Base-by-base conservation (phyloP, 148 eudicot genomes). In the Limonium bicolor region DNA sequence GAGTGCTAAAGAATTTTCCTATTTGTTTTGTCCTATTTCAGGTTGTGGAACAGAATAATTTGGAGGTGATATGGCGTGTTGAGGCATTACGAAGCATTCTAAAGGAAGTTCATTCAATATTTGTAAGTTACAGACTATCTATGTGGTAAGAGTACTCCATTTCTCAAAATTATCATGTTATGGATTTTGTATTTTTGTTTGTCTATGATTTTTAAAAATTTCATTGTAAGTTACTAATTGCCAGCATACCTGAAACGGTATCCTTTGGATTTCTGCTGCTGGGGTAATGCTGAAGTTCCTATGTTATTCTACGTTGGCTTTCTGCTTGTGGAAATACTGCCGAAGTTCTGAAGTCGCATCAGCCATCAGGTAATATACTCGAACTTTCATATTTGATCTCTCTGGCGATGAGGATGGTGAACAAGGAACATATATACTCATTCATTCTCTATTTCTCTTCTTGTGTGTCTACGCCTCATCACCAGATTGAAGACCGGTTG, bases 231-330 rank as follows among this genome's bases (percentile, higher is more conserved):
- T 75, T 68, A 69, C 86, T 72, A 72, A 81, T 80, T 86, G 86
- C 70, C 95, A 86, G 95, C 86, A 65, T 77, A 54, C 73, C 74
- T 74, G 72, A 86, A 72, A 66, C 74, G 68, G 71, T 66, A 72
- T 68, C 77, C 73, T 68, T 68, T 76, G 84, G 94, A 78, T 51
- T 72, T 68, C 62, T 82, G 93, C 77, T 82, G 96, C 94, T 82
- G 87, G 74, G 87, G 94, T 82, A 79, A 78, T 70, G 79, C 83
- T 72, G 78, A 67, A 70, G 73, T 68, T 69, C 71, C 80, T 59
- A 62, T 67, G 52, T 72, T 68, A 61, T 59, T 60, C 78, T 69
- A 63, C 67, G 46, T 73, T 68, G 66, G 60, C 70, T 67, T 67
- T 69, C 62, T 77, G 70, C 72, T 55, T 29, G 65, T 70, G 67